phyloP scores from a whole-genome alignment of 495 filamentous ascomycete species.

The Neurospora sp. region DNA sequence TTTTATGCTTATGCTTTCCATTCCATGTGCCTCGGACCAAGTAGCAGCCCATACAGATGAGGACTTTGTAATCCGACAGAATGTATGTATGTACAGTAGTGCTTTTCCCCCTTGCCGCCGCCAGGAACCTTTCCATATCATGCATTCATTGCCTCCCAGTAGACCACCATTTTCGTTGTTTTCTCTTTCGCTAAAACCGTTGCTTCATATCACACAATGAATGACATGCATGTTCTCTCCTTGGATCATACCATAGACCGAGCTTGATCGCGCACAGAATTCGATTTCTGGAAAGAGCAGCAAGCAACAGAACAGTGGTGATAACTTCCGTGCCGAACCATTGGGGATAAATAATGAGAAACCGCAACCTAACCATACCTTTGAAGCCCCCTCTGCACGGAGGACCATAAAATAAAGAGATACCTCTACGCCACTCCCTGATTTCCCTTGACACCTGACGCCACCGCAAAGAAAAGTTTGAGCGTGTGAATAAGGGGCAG shows the following conservation, averaged over 20 bases:
- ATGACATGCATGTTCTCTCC: not conserved
- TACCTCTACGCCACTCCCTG: not conserved
- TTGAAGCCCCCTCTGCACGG: not conserved
- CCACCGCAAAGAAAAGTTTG: conserved; percentile 18
- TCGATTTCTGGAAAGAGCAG: not conserved
- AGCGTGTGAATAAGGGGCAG: conserved; percentile 1
- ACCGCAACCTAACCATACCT: not conserved
- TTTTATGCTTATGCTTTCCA: not conserved
- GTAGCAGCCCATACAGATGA: not conserved
- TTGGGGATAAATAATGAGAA: not conserved
- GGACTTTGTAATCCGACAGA: not conserved
- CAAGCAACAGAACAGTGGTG: not conserved
- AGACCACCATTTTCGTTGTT: not conserved
- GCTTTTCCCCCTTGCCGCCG: not conserved
- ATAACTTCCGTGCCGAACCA: not conserved
- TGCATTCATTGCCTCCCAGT: not conserved
- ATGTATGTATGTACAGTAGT: not conserved
- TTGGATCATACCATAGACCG: not conserved
- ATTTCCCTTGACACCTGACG: conserved; percentile 15
- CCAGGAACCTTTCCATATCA: not conserved
- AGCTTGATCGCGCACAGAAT: not conserved
- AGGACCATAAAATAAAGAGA: not conserved
- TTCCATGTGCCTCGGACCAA: not conserved
- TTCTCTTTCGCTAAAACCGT: not conserved
- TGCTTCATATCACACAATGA: not conserved